These are phyloP conservation scores for Phialophora chinensis DNA, from an alignment of 2,329 filamentous ascomycete genomes.

Conservation along the genomic window DNA sequence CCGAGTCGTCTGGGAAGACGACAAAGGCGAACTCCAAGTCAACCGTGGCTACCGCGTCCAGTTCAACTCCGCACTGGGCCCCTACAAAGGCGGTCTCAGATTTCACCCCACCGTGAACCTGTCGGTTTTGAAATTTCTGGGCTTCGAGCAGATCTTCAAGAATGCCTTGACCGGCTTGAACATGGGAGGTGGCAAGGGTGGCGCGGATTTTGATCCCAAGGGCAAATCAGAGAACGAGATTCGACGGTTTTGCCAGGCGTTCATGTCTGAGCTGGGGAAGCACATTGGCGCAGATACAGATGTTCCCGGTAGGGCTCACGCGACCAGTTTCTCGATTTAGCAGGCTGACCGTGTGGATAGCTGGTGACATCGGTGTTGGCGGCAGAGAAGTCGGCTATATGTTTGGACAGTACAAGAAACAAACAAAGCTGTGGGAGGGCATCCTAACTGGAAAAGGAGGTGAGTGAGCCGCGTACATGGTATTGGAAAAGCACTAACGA, in stretches of 20 bases:
- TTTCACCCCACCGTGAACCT: slow-evolving; percentile 82
- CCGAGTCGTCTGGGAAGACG: slow-evolving; percentile 95
- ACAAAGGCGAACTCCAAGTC: slow-evolving; percentile 85
- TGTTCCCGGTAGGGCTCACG: slow-evolving; percentile 64
- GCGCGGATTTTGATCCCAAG: slow-evolving; percentile 98
- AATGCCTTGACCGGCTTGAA: slow-evolving; percentile 94
- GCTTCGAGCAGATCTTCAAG: slow-evolving; percentile 99
- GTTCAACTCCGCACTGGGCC: slow-evolving; percentile 96
- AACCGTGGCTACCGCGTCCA: slow-evolving; percentile 96
- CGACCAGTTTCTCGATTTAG: background rate
- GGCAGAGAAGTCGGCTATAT: slow-evolving; percentile 92
- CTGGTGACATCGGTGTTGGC: slow-evolving; percentile 94
- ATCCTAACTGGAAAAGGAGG: slow-evolving; percentile 93
- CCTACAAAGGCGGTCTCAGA: slow-evolving; percentile 96
- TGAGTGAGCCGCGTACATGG: slow-evolving; percentile 8
- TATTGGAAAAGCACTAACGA: slow-evolving; percentile 10
- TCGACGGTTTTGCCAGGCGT: slow-evolving; percentile 91
- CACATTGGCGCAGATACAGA: slow-evolving; percentile 97
- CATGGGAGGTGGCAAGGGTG: slow-evolving; percentile 98
- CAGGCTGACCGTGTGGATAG: slow-evolving; percentile 47
- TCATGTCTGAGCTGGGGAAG: slow-evolving; percentile 94
- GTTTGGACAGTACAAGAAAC: slow-evolving; percentile 90
- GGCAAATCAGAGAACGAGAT: slow-evolving; percentile 98
- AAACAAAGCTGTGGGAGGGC: slow-evolving; percentile 91
- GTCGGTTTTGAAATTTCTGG: slow-evolving; percentile 88